phyloP scores from a whole-genome alignment of 345 rosid genomes.

The Citrus unshiu region DNA sequence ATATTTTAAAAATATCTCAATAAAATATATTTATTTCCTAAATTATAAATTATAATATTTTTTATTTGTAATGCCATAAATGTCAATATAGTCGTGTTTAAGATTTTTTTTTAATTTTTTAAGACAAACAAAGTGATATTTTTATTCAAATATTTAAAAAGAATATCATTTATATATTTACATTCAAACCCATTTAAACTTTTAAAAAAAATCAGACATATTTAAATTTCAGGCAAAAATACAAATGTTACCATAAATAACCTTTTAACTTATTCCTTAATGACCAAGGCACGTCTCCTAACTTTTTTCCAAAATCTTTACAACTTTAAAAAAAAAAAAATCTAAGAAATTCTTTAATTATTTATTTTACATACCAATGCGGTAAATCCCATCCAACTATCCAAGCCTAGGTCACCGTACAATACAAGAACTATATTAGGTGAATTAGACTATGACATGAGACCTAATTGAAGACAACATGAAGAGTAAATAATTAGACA shows the following conservation, averaged over 20 bases:
- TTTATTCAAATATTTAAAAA: no score
- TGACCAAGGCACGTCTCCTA: slow-evolving; percentile 7
- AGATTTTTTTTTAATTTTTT: no score
- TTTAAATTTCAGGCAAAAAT: fast-evolving
- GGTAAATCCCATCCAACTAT: neutral
- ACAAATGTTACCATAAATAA: no score
- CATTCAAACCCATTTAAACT: no score
- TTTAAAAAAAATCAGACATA: fast-evolving
- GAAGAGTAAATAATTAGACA: neutral
- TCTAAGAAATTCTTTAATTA: neutral
- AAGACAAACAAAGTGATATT: no score
- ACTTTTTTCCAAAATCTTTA: neutral
- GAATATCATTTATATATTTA: fast-evolving
- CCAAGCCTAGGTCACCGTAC: neutral
- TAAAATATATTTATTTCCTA: no score
- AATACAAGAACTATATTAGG: slow-evolving; percentile 8
- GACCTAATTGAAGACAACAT: slow-evolving; percentile 18
- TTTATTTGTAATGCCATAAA: no score
- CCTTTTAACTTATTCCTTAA: neutral
- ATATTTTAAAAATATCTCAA: no score
- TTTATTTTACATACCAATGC: neutral
- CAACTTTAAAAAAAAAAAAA: neutral
- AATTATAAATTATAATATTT: no score
- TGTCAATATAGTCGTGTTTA: no score
- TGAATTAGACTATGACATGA: slow-evolving; percentile 15